These are phyloP conservation scores for Mycena pura DNA, from an alignment of 768 basidiomycete genomes.

Conservation along the genomic window DNA sequence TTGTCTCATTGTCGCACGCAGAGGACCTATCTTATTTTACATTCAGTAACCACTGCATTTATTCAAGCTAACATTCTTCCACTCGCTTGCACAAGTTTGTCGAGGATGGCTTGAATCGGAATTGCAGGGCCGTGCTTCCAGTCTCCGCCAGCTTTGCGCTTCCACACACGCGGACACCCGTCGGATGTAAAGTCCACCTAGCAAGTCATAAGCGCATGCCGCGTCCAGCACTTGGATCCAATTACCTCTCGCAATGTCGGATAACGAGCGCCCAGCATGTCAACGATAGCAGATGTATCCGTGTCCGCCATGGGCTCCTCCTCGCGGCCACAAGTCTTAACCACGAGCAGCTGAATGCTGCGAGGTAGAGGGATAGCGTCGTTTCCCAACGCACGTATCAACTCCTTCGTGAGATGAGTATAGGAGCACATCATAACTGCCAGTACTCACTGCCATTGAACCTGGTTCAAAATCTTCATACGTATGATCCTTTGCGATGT, in stretches of 20 bases:
- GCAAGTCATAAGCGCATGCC: neutral
- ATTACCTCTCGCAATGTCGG: neutral
- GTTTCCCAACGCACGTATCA: conserved; percentile 3
- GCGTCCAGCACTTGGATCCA: neutral
- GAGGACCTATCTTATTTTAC: no score
- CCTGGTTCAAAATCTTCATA: conserved; percentile 1
- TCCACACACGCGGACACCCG: conserved; percentile 1
- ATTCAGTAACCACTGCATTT: no score
- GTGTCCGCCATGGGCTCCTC: conserved; percentile 1
- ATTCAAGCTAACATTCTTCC: no score
- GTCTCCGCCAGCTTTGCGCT: neutral
- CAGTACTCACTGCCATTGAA: conserved; percentile 1
- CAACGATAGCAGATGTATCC: neutral
- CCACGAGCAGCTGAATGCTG: neutral
- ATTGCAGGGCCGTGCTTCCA: no score
- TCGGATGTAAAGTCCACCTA: neutral
- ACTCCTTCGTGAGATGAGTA: neutral
- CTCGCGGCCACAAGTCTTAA: neutral
- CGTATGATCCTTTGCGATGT: neutral
- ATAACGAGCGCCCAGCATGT: conserved; percentile 9
- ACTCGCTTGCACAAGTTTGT: no score
- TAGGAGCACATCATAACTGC: neutral
- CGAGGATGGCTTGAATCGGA: no score
- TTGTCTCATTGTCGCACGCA: no score
- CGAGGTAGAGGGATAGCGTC: conserved; percentile 4